Percentiles rank a stretch among this genome's conserved stretches.
These are phyloP conservation scores for Phaseolus coccineus DNA, from an alignment of 331 rosid genomes.

Conservation along the genomic window DNA sequence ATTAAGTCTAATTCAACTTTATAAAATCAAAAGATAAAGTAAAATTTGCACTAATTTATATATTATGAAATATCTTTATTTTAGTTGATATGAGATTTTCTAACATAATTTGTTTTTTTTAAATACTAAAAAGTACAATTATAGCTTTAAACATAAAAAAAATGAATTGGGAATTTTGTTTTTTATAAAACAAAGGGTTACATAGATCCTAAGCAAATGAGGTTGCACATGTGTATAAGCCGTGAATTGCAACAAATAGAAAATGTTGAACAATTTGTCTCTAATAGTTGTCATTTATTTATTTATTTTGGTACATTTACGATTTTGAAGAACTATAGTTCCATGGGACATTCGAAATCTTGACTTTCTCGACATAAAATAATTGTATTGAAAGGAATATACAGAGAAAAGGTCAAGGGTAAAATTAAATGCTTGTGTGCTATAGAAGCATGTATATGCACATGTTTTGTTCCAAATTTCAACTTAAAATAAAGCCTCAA, in stretches of 20 bases:
- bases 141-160: too few species aligned
- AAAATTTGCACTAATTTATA: too few species aligned
- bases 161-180: too few species aligned
- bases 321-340: constrained; percentile 4
- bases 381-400: background rate
- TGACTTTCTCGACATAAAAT: constrained; percentile 15
- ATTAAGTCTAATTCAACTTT: too few species aligned
- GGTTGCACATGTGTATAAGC: background rate
- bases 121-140: too few species aligned
- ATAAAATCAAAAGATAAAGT: too few species aligned
- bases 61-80: too few species aligned
- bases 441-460: background rate
- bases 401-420: background rate
- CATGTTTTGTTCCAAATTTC: constrained; percentile 27
- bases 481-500: background rate
- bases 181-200: too few species aligned
- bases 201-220: background rate
- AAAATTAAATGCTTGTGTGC: background rate
- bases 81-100: too few species aligned
- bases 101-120: too few species aligned
- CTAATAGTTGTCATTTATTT: background rate
- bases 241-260: background rate
- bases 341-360: constrained; percentile 3
- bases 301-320: background rate
- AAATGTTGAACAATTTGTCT: too few species aligned